Evolutionary conservation across 805 yeast genomes (phyloP), one percentile per base, ranked within the genome.

Genomic region (Metschnikowia noctiluminum): DNA sequence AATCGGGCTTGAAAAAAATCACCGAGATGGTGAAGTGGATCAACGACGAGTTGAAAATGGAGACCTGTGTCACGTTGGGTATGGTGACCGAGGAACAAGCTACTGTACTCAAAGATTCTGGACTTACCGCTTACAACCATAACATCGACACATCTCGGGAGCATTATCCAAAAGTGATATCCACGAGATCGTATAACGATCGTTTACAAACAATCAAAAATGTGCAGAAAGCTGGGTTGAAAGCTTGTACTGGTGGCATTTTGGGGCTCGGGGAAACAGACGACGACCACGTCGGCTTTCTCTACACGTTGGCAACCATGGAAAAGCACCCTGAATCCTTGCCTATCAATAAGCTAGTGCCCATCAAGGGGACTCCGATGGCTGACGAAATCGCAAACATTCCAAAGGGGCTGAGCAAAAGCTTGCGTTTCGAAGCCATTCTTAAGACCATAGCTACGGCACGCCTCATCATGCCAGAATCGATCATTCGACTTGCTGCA

Each of bases 71-170:
- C 13, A 87, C 94, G 1, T 66, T 87, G 28, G 94, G 94, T 2
- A 87, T 87, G 94, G 73, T 87, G 28, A 73, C 81, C 51, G 70
- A 78, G 46, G 76, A 79, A n/a, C 92, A 87, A 59, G 84, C 86
- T 0, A 62, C 71, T 44, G 72, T 66, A 26, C 72, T 87, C 48
- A 78, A 80, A 49, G 77, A 80, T n/a, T 78, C 88, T 1, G 92
- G 94, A 0, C 69, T 87, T 47, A 87, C 94, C 7, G 92, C 94
- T 1, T 87, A 87, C 62, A 87, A 87, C 60, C 94, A 87, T 65
- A 86, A 86, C 60, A 78, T 87, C 49, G 94, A 86, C 62, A 86
- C 94, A 2, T 85, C 91, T 0, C 74, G 89, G 57, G 89, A 85
- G 53, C 86, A 84, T 60, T 86, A 87, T 55, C 83, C 87, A 40